These are phyloP conservation scores for Hypoxylon sp. DNA, from an alignment of 2,329 filamentous ascomycete species.

Conservation along the genomic window DNA sequence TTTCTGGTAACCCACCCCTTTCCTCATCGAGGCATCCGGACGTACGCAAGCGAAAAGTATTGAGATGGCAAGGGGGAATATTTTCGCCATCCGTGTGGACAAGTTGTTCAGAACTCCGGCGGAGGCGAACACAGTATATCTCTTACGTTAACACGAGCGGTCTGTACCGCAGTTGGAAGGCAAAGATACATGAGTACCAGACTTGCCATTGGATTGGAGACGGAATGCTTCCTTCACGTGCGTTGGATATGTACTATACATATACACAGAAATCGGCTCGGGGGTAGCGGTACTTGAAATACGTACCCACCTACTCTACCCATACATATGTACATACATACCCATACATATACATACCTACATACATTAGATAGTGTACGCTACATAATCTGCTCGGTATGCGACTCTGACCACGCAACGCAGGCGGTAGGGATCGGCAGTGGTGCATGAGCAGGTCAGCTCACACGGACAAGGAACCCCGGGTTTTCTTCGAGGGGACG, in stretches of 20 bases:
- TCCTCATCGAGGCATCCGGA: conserved; percentile 28
- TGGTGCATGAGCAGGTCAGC: conserved; percentile 43
- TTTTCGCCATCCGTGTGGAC: conserved; percentile 13
- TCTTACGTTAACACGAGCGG: conserved; percentile 22
- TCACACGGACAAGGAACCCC: conserved; percentile 40
- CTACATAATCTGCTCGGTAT: conserved; percentile 34
- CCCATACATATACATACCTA: too few species aligned
- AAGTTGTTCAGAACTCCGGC: conserved; percentile 17
- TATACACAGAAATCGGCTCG: conserved; percentile 21
- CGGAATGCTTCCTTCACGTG: conserved; percentile 36
- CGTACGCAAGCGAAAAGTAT: conserved; percentile 13
- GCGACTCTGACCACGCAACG: conserved; percentile 42
- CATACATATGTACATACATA: conserved; percentile 5
- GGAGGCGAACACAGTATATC: conserved; percentile 26
- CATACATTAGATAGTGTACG: not conserved
- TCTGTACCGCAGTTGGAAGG: conserved; percentile 9
- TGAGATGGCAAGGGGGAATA: conserved; percentile 16
- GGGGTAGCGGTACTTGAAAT: conserved; percentile 28
- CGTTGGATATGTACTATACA: conserved; percentile 29
- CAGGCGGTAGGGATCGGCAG: conserved; percentile 44
- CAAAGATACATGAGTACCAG: conserved; percentile 9
- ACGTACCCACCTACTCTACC: conserved; percentile 15
- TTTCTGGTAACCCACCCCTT: conserved; percentile 16
- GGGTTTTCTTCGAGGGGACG: conserved; percentile 33
- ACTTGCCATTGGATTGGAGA: conserved; percentile 16